Percentiles rank a stretch among this genome's conserved stretches.
phyloP scores from a whole-genome alignment of 169 alveolate genomes.

The Eimeria nieschulzi region DNA sequence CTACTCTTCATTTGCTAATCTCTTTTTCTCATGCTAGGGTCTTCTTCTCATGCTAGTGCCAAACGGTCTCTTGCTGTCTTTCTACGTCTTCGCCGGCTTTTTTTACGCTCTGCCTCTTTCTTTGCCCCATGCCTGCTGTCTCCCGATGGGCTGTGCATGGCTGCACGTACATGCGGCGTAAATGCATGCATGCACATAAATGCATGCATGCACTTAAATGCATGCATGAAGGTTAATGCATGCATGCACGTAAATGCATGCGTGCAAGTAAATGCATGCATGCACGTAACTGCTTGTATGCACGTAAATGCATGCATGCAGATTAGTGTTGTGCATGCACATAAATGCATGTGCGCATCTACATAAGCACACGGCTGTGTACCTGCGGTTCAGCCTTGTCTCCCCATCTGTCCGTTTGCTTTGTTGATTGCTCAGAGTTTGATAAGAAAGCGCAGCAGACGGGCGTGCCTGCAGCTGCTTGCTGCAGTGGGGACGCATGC shows the following conservation, averaged over 20 bases:
- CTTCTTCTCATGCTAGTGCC: too few species aligned
- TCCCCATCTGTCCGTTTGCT: background rate
- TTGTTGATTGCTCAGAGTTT: constrained; percentile 3
- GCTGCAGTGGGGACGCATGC: constrained; percentile 32
- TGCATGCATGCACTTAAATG: background rate
- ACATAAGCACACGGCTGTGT: background rate
- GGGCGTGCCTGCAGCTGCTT: constrained; percentile 55
- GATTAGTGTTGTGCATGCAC: too few species aligned
- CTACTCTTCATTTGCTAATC: too few species aligned
- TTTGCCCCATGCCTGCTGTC: background rate
- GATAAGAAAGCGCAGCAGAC: constrained; percentile 16
- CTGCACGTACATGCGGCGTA: too few species aligned
- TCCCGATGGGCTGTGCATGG: background rate
- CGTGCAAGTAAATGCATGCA: too few species aligned
- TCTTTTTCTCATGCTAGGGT: too few species aligned
- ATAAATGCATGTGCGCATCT: background rate
- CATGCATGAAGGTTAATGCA: too few species aligned
- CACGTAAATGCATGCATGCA: background rate
- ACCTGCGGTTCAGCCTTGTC: background rate
- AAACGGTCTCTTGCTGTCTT: background rate
- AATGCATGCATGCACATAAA: background rate
- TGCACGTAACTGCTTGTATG: background rate
- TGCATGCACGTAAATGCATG: too few species aligned
- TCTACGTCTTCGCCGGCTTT: background rate
- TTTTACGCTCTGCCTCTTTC: too few species aligned